Base-by-base conservation (phyloP, 176 grass and related monocot genomes). In the sorghum (Sorghum bicolor) region DNA sequence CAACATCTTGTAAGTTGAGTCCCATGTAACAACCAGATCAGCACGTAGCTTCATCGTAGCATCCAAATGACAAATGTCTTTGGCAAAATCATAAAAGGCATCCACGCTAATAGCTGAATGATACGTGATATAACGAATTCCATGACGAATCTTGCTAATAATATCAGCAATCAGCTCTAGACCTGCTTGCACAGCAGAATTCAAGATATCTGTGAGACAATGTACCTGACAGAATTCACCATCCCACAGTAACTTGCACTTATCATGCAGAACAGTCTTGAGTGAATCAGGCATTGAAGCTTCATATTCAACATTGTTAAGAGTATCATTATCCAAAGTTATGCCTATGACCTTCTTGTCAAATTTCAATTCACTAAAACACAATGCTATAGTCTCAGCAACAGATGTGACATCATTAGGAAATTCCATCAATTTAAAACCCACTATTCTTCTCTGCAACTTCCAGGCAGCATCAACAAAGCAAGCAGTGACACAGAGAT, bases 1-100 rank as follows among this genome's bases (percentile, higher is more conserved):
- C 31, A 86, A n/a, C 76, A 86, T 86, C 64, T 86, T 80, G 76
- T 80, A 86, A 66, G 76, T 66, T 29, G 53, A 80, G 43, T 86
- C 76, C 84, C 76, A 73, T n/a, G 10, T 16, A 52, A 86, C 6
- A 64, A 86, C 67, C 5, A 74, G 8, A 13, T 86, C 76, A 40
- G n/a, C 41, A 11, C 17, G 1, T 10, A 80, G 44, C 53, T 80
- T 86, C 30, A 50, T 65, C 50, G 40, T 73, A 65, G 53, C 76
- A 86, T 86, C 32, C 67, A 86, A 52, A 25, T 64, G 67, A 62
- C 17, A 71, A 78, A 34, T 47, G 24, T 64, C 28, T 72, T 80
- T 53, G 30, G 68, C 76, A 53, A 14, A 52, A 30, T 30, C n/a
- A 55, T 80, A 86, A 53, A 86, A 74, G 16, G 25, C n/a, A 64